Conservation (phyloP, 1,284 basidiomycete genomes). For the Cryptococcus sp. region DNA sequence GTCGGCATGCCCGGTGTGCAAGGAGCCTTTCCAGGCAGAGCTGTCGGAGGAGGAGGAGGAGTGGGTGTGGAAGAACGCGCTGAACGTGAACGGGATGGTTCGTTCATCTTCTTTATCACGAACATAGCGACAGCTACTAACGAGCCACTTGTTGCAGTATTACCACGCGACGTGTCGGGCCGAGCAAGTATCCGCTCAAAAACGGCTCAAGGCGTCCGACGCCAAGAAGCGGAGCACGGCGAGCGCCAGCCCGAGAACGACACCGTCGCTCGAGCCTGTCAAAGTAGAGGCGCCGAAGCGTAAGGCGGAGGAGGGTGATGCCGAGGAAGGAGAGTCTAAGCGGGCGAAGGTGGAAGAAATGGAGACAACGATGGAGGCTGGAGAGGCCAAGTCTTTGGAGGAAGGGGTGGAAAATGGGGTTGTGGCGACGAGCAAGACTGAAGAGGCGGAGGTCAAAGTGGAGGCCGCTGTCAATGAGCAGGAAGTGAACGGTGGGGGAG, state of each 20-base stretch:
- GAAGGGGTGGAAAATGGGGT: not conserved
- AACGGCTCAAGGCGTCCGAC: constrained; percentile 18
- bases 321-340: constrained; percentile 20
- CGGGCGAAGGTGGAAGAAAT: constrained; percentile 20
- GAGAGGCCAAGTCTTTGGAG: not conserved
- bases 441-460: too few relatives aligned
- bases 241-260: constrained; percentile 18
- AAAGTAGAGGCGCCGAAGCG: constrained; percentile 23
- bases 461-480: too few relatives aligned
- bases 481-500: too few relatives aligned
- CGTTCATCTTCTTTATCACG: not conserved
- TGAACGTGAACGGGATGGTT: constrained; percentile 75
- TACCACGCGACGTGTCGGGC: constrained; percentile 90
- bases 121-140: not conserved
- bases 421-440: not conserved
- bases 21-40: constrained; percentile 87
- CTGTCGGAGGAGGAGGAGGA: constrained; percentile 96
- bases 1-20: constrained; percentile 90
- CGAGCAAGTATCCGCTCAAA: constrained; percentile 53
- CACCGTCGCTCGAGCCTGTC: not conserved
- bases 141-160: constrained; percentile 3
- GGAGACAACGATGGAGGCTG: not conserved
- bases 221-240: constrained; percentile 20
- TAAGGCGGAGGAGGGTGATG: constrained; percentile 36
- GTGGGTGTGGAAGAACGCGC: constrained; percentile 95